A percentile compares a stretch with the other conserved stretches of the same genome.
Evolutionary conservation across 2,329 filamentous ascomycete species (phyloP).

Genomic region (Shiraia sp.): DNA sequence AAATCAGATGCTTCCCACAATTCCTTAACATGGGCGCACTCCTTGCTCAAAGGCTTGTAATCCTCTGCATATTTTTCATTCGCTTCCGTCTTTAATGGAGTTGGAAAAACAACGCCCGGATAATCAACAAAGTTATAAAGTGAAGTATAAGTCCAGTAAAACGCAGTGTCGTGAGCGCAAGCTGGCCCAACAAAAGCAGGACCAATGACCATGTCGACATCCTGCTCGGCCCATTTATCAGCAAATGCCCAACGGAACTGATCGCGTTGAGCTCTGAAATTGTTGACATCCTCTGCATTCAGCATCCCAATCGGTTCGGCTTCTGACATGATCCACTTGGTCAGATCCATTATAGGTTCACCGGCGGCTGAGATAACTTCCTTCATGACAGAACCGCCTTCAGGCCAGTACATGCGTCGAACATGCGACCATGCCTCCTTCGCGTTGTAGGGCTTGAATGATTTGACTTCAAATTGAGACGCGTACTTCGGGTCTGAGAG

Average conservation of each 20-base stretch:
- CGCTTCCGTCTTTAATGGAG: constrained; percentile 12
- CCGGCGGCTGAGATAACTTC: constrained; percentile 42
- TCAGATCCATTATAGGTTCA: constrained; percentile 53
- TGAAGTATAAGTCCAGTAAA: constrained; percentile 28
- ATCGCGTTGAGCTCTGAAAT: constrained; percentile 14
- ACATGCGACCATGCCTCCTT: constrained; percentile 39
- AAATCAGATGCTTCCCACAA: constrained; percentile 22
- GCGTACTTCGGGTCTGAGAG: constrained; percentile 9
- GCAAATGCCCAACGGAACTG: constrained; percentile 16
- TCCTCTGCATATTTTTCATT: constrained; percentile 18
- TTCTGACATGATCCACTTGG: constrained; percentile 26
- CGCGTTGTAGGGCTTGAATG: constrained; percentile 39
- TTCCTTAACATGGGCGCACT: constrained; percentile 21
- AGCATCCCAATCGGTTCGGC: constrained; percentile 12
- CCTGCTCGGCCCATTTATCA: constrained; percentile 20
- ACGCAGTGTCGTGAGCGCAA: constrained; percentile 20
- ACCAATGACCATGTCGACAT: constrained; percentile 24
- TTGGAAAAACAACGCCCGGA: constrained; percentile 22
- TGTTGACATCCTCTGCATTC: constrained; percentile 12
- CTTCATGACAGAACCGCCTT: constrained; percentile 43
- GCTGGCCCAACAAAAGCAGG: constrained; percentile 26
- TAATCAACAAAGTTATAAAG: constrained; percentile 27
- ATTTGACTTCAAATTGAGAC: constrained; percentile 36
- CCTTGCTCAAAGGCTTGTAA: constrained; percentile 20
- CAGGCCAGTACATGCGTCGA: constrained; percentile 53